Evolutionary conservation across 2,329 filamentous ascomycete species (phyloP).

Genomic region (Epichloe scottii): DNA sequence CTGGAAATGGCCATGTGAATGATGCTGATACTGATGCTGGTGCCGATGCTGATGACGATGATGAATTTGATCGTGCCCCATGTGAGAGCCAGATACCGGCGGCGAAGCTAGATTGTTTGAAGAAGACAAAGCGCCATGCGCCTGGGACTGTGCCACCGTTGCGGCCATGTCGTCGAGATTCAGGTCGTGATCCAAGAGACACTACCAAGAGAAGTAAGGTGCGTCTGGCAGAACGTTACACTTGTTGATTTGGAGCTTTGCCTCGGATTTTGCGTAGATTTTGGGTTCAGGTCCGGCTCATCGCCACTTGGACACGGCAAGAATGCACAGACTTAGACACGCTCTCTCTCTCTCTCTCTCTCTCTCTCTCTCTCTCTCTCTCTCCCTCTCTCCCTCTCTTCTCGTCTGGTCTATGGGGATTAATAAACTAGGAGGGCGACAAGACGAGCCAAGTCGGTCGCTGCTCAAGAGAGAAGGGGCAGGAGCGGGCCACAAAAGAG

Average conservation of each 20-base stretch:
- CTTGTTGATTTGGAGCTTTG: background rate
- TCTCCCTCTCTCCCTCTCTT: too few relatives aligned
- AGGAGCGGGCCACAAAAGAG: background rate
- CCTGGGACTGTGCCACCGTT: conserved; percentile 20
- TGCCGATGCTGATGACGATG: too few relatives aligned
- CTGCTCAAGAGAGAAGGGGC: background rate
- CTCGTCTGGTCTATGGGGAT: too few relatives aligned
- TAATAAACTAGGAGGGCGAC: too few relatives aligned
- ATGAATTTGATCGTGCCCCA: background rate
- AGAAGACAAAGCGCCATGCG: conserved; percentile 9
- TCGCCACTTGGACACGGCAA: background rate
- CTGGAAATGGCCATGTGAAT: background rate
- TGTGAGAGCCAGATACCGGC: conserved; percentile 6
- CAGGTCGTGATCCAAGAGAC: background rate
- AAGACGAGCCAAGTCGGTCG: background rate
- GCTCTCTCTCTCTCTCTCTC: too few relatives aligned
- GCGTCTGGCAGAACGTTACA: background rate
- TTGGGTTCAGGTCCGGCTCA: conserved; percentile 7
- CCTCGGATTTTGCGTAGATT: background rate
- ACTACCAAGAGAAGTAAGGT: background rate
- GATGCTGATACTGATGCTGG: background rate
- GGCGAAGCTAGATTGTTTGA: conserved; percentile 8
- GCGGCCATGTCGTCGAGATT: conserved; percentile 15
- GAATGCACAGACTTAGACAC: too few relatives aligned
- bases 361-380: too few relatives aligned